A percentile compares a stretch with the other conserved stretches of the same genome.
phyloP scores from a whole-genome alignment of 345 rosid species.

The Eucalyptus leucophloia region DNA sequence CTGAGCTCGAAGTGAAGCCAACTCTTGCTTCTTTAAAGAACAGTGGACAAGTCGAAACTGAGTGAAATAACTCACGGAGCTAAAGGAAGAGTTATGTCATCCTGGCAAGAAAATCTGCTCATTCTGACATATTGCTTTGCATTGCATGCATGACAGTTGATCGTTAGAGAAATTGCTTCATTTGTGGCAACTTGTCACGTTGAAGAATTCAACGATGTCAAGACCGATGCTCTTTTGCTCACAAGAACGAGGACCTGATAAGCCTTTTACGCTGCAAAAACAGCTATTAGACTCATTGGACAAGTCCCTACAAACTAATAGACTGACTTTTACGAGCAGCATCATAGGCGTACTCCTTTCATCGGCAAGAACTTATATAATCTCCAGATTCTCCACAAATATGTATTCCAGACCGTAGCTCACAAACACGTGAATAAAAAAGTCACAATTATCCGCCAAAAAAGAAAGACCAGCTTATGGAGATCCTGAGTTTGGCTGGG shows the following conservation, averaged over 20 bases:
- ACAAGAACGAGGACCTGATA: background rate
- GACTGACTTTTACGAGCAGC: background rate
- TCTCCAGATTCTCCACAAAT: background rate
- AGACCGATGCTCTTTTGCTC: background rate
- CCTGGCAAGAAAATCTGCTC: background rate
- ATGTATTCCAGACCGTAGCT: background rate
- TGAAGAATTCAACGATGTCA: background rate
- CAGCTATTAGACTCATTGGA: background rate
- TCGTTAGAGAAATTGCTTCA: background rate
- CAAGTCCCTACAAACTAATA: background rate
- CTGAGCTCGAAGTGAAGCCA: background rate
- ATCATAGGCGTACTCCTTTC: background rate
- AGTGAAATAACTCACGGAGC: background rate
- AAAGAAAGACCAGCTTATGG: background rate
- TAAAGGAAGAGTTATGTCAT: background rate
- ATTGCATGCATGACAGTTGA: background rate
- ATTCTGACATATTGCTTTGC: background rate
- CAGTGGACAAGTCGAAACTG: background rate
- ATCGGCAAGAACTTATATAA: background rate
- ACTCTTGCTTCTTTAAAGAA: background rate
- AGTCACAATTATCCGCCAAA: background rate
- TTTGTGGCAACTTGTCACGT: background rate
- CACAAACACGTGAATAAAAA: background rate
- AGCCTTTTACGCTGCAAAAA: background rate
- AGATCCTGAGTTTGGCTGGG: background rate